phyloP scores from a whole-genome alignment of 306 rosid genomes.

The Rosa persica region DNA sequence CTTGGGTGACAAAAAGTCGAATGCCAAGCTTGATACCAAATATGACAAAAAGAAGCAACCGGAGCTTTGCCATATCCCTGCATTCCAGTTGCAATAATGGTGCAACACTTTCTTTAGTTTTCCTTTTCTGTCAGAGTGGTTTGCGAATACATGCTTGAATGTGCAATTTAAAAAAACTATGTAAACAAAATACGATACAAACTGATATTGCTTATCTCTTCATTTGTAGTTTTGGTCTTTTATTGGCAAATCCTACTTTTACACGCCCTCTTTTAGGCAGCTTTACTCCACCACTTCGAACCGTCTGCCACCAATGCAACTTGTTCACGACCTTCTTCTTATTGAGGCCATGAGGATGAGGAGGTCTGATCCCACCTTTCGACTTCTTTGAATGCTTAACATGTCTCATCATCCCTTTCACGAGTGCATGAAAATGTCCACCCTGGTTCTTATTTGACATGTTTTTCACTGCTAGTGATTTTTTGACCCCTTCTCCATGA shows the following conservation, averaged over 20 bases:
- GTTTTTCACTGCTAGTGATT: conserved; percentile 26
- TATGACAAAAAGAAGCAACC: no score
- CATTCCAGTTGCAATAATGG: no score
- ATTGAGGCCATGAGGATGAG: conserved; percentile 19
- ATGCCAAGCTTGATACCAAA: no score
- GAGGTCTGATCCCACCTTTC: conserved; percentile 19
- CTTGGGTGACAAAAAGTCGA: no score
- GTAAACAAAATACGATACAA: neutral
- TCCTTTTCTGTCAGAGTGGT: neutral
- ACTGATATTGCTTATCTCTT: neutral
- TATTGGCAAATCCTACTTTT: conserved; percentile 40
- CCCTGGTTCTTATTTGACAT: conserved; percentile 32
- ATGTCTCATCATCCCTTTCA: conserved; percentile 54
- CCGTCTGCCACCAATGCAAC: conserved; percentile 53
- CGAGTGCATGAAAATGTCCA: conserved; percentile 57
- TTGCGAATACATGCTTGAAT: neutral
- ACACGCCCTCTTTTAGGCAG: conserved; percentile 42
- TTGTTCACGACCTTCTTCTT: conserved; percentile 33
- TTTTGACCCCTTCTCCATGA: conserved; percentile 22
- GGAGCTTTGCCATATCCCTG: no score
- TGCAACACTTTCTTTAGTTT: no score
- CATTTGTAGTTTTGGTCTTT: conserved; percentile 33
- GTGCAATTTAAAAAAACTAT: neutral
- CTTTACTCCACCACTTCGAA: conserved; percentile 41
- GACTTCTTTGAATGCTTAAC: conserved; percentile 39